Evolutionary conservation across 352 stramenopile genomes (phyloP).

Genomic region (Phytophthora aleatoria): DNA sequence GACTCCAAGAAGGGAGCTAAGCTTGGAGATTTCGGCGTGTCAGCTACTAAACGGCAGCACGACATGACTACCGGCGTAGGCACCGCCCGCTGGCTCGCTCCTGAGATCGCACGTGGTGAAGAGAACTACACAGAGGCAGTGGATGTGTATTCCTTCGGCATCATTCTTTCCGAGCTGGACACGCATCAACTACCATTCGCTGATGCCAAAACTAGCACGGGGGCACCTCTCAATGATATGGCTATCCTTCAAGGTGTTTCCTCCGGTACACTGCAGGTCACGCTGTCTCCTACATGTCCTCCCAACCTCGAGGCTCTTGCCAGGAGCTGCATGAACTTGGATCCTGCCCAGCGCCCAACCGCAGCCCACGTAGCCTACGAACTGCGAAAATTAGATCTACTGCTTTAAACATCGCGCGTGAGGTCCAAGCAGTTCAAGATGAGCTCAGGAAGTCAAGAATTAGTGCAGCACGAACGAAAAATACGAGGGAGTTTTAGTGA

Average conservation of each 20-base stretch:
- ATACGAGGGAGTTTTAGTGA: not conserved
- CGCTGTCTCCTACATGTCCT: constrained; percentile 46
- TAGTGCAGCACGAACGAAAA: constrained; percentile 1
- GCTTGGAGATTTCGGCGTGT: constrained; percentile 72
- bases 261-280: constrained; percentile 44
- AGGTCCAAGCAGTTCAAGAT: not conserved
- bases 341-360: constrained; percentile 55
- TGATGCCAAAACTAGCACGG: constrained; percentile 36
- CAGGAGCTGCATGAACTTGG: constrained; percentile 52
- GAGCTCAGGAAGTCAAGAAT: not conserved
- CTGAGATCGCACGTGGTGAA: constrained; percentile 65
- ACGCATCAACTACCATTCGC: constrained; percentile 72
- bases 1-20: constrained; percentile 68
- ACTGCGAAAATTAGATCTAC: constrained; percentile 55
- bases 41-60: constrained; percentile 49
- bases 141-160: constrained; percentile 72
- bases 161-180: constrained; percentile 72
- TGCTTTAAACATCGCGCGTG: constrained; percentile 31
- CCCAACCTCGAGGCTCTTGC: constrained; percentile 53
- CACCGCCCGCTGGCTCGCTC: constrained; percentile 66
- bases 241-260: constrained; percentile 62
- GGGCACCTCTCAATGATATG: constrained; percentile 61
- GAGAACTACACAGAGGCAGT: constrained; percentile 67
- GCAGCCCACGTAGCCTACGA: constrained; percentile 67
- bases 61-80: constrained; percentile 73